phyloP scores from a whole-genome alignment of 2,329 filamentous ascomycete genomes.

The Cladophialophora bantiana region DNA sequence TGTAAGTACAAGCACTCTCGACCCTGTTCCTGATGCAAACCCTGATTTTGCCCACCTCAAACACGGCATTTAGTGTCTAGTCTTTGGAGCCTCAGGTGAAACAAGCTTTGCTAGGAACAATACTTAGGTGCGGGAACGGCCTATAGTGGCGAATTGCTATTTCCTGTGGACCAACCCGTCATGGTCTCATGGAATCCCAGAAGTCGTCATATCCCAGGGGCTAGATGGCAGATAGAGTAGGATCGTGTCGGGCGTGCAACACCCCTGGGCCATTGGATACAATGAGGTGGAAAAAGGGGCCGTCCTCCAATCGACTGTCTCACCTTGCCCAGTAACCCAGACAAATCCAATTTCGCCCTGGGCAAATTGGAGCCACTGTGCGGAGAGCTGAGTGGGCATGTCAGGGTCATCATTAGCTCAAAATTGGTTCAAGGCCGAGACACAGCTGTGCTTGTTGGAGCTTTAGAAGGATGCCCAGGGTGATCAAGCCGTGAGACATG shows the following conservation, averaged over 20 bases:
- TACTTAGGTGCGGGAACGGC: conserved; percentile 16
- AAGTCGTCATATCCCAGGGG: conserved; percentile 11
- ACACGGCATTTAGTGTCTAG: not conserved
- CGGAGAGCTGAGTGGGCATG: conserved; percentile 16
- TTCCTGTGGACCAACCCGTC: conserved; percentile 29
- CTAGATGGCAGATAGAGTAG: not conserved
- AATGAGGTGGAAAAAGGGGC: conserved; percentile 13
- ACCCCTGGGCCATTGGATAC: conserved; percentile 4
- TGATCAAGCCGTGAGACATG: conserved; percentile 40
- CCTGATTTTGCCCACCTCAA: not conserved
- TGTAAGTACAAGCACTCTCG: not conserved
- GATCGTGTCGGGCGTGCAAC: not conserved
- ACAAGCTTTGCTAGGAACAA: conserved; percentile 32
- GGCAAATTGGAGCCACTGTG: conserved; percentile 21
- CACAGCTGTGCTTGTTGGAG: conserved; percentile 24
- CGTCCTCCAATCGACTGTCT: conserved; percentile 17
- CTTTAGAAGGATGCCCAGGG: conserved; percentile 25
- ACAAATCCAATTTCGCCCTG: conserved; percentile 27
- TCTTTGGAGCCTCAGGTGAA: conserved; percentile 4
- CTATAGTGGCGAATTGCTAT: conserved; percentile 33
- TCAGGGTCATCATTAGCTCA: conserved; percentile 10
- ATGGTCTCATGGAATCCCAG: not conserved
- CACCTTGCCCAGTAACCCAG: conserved; percentile 16
- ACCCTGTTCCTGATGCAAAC: not conserved
- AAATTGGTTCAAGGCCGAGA: conserved; percentile 18